phyloP scores from a whole-genome alignment of 305 asterid species.

The Coffea humblotiana region DNA sequence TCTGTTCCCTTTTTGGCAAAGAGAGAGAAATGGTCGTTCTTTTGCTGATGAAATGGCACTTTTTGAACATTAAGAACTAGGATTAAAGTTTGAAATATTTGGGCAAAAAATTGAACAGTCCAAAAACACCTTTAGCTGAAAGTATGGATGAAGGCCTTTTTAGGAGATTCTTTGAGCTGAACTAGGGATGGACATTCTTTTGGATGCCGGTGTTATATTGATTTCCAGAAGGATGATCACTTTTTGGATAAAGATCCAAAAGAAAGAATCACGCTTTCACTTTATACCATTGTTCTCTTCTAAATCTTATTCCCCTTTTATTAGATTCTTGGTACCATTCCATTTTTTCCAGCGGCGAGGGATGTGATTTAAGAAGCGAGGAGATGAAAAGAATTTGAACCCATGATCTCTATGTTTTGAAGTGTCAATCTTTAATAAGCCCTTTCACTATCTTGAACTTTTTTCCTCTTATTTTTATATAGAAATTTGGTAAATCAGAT shows the following conservation, averaged over 20 bases:
- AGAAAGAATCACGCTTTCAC: background rate
- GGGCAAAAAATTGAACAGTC: background rate
- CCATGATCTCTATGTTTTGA: too few relatives aligned
- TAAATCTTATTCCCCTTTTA: background rate
- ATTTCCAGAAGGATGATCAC: background rate
- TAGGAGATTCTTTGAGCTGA: background rate
- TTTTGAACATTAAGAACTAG: background rate
- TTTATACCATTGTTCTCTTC: background rate
- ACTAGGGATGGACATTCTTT: background rate
- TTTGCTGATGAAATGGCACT: background rate
- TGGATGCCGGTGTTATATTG: background rate
- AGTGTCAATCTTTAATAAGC: too few relatives aligned
- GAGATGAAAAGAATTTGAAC: too few relatives aligned
- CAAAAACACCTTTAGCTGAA: background rate
- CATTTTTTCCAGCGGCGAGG: too few relatives aligned
- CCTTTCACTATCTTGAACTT: too few relatives aligned
- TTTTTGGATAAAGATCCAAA: constrained; percentile 6
- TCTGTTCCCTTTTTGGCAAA: background rate
- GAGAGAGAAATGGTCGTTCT: background rate
- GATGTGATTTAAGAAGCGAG: too few relatives aligned
- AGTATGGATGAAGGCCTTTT: background rate
- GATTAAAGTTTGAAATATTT: background rate
- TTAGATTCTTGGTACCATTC: background rate
- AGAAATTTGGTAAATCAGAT: too few relatives aligned
- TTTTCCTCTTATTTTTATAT: too few relatives aligned